Evolutionary conservation across 2,329 filamentous ascomycete species (phyloP), one percentile per base, ranked within the genome.

Genomic region (Penicillium sp.): DNA sequence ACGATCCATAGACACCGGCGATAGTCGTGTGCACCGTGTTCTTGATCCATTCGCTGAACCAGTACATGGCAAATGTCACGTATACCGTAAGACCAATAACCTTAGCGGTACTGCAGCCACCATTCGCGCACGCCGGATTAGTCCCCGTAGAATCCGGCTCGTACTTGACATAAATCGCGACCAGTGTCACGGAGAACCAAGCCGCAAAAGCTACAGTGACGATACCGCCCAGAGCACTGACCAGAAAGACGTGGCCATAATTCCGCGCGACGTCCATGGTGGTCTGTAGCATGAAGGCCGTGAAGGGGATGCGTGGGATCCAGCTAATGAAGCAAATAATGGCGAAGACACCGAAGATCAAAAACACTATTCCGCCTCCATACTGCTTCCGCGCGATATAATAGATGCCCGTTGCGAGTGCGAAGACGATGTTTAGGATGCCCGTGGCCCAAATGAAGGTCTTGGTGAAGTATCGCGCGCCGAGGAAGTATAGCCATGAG

Each of bases 21-120:
- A 96, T 88, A 22, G 85, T 91, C 2, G 87, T 88, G 68, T 97
- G 91, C 42, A 96, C 89, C 0, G 89, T 91, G 73, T 95, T 96
- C 77, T 96, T 96, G 62, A 96, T 76, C 81, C 88, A 92, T 69
- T 97, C 92, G 1, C 89, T 87, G 58, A 96, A 86, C 92, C 92
- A 97, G 74, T 95, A 96, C 73, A 86, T 89, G 47, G 91, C 87
- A 64, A 97, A 96, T 0, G 91, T 95, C 60, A 91, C 82, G 69
- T 95, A 96, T 16, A 87, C 89, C 5, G 95, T 77, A 27, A 96
- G 74, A 0, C 92, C 92, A 54, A 91, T 92, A 40, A 96, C 89
- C 58, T 86, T 92, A 46, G 78, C 89, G 5, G 76, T 79, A 54
- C 88, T 86, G 63, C 92, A 96, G 5, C 81, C 79, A 4, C 84